Base-by-base conservation (phyloP, 306 rosid genomes). In the Begonia peltatifolia region DNA sequence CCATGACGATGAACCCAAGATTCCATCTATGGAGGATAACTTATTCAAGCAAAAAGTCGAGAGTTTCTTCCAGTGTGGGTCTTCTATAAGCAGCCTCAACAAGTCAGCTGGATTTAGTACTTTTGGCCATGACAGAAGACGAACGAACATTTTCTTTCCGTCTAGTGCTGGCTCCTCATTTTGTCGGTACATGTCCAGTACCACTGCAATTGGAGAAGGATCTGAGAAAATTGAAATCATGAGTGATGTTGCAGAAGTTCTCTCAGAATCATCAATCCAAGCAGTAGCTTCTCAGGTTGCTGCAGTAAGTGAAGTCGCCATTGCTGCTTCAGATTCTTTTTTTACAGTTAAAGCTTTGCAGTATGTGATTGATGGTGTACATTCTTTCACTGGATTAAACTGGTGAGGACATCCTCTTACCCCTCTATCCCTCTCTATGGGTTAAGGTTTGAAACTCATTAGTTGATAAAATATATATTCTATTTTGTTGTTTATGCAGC, bases 291-390 rank as follows among this genome's bases (percentile, higher is more conserved):
- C 87, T 41, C 81, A 78, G 67, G 82, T 66, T 38, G 57, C 94
- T 2, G 68, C 38, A 52, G 61, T 65, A 49, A 68, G 50, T 55
- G 95, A 90, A 64, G 95, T 90, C 48, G 97, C 79, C 12, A 57
- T 85, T 61, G 97, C 95, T 55, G 87, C 94, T 49, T 90, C 94
- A 11, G 95, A 90, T 78, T 90, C 95, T 14, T 74, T 5, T 75
- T 66, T 85, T 10, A 90, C 87, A 50, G 84, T 90, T 14, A 55
- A 73, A 74, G 56, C 20, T 12, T 77, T 90, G 92, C 94, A 83
- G 82, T 81, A 86, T 53, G 25, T 75, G 8, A 90, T 90, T 46
- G 99, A 86, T 64, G 71, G 41, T 23, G 76, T 90, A 54, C 95
- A 90, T 70, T 44, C 71, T 20, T 67, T 41, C 60, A 74, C 80